A percentile compares a stretch with the other conserved stretches of the same genome.
Evolutionary conservation across 345 rosid species (phyloP).

Genomic region (Microcos paniculata): DNA sequence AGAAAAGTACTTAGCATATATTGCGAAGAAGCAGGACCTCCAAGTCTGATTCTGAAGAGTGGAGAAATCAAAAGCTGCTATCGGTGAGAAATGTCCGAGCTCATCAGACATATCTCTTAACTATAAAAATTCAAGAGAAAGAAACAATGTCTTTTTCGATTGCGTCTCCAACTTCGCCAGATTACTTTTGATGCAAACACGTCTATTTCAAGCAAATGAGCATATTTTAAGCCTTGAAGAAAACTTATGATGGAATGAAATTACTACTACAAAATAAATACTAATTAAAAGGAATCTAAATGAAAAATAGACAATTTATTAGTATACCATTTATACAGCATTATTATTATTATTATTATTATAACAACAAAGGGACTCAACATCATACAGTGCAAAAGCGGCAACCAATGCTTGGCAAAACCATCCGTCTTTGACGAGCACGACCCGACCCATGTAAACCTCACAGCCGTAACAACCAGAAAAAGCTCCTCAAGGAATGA

Average conservation of each 20-base stretch:
- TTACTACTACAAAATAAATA: neutral
- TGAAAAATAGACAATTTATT: neutral
- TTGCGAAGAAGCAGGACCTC: too few relatives aligned
- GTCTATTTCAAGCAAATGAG: too few relatives aligned
- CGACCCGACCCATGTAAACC: neutral
- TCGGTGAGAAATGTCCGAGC: too few relatives aligned
- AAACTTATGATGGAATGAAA: neutral
- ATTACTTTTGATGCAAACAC: too few relatives aligned
- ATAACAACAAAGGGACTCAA: constrained; percentile 17
- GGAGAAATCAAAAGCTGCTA: too few relatives aligned
- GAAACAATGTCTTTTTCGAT: too few relatives aligned
- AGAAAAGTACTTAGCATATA: too few relatives aligned
- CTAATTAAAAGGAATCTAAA: neutral
- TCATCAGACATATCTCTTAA: too few relatives aligned
- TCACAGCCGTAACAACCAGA: neutral
- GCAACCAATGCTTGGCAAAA: neutral
- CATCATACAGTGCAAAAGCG: neutral
- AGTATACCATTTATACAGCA: constrained; percentile 12
- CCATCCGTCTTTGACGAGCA: neutral
- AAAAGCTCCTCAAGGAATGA: neutral
- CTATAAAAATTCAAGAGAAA: too few relatives aligned
- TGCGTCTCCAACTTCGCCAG: too few relatives aligned
- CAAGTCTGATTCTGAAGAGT: too few relatives aligned
- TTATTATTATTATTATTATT: constrained; percentile 1
- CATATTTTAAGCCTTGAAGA: neutral